These are phyloP conservation scores for Miamiensis avidus DNA, from an alignment of 169 alveolate species.

Conservation along the genomic window DNA sequence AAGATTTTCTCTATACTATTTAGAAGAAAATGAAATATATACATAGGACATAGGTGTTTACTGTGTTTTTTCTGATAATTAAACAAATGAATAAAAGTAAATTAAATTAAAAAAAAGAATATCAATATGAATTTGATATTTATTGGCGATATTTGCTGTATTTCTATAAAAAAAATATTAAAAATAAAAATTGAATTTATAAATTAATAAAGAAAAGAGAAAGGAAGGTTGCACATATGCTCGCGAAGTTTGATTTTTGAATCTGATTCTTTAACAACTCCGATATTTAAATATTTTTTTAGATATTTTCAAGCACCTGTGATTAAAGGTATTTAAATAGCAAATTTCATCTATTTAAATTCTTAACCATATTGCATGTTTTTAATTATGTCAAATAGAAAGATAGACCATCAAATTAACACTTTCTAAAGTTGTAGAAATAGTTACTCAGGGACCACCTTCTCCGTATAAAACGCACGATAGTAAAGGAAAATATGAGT, in stretches of 20 bases:
- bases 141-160: neutral
- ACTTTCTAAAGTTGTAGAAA: constrained; percentile 32
- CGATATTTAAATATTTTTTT: constrained; percentile 61
- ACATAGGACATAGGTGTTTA: constrained; percentile 71
- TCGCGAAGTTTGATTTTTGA: constrained; percentile 83
- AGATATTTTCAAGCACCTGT: neutral
- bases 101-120: neutral
- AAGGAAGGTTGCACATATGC: constrained; percentile 83
- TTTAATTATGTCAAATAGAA: constrained; percentile 53
- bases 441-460: constrained; percentile 49
- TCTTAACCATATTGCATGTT: constrained; percentile 34
- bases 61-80: constrained; percentile 50
- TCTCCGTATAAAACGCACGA: constrained; percentile 66
- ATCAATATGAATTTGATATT: neutral
- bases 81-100: constrained; percentile 50
- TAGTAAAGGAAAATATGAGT: constrained; percentile 48
- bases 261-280: constrained; percentile 63
- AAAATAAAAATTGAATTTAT: neutral
- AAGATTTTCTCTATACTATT: constrained; percentile 65
- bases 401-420: constrained; percentile 1
- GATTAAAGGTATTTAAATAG: neutral
- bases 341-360: neutral
- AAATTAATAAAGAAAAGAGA: constrained; percentile 60
- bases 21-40: constrained; percentile 87
- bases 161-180: neutral